phyloP scores from a whole-genome alignment of 257 asterid genomes.

The Coffea canephora region DNA sequence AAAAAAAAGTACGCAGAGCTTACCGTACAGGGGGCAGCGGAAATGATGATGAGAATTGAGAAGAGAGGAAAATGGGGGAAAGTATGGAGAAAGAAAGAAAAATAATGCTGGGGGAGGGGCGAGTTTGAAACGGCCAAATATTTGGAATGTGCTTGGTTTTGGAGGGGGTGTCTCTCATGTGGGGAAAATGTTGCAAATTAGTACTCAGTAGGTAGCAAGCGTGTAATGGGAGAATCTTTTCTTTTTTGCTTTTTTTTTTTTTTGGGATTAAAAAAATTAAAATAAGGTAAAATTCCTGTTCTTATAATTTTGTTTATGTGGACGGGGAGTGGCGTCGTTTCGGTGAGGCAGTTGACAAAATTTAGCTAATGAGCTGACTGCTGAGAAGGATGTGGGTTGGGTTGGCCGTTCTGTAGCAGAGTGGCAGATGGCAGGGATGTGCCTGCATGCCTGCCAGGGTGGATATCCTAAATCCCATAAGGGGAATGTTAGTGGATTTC shows the following conservation, averaged over 20 bases:
- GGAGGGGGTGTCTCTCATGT: not conserved
- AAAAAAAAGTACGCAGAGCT: not conserved
- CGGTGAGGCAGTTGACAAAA: not conserved
- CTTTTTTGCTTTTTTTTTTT: not conserved
- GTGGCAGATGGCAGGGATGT: slow-evolving; percentile 12
- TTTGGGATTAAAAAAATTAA: not conserved
- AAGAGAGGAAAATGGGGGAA: slow-evolving; percentile 15
- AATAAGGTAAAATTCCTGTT: not conserved
- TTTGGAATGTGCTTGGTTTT: not conserved
- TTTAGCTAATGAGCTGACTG: not conserved
- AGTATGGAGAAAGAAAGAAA: not conserved
- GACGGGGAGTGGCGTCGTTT: slow-evolving; percentile 14
- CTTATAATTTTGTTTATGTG: not conserved
- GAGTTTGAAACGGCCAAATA: slow-evolving; percentile 27
- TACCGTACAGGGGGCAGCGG: slow-evolving; percentile 35
- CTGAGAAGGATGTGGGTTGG: slow-evolving; percentile 13
- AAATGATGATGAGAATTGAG: not conserved
- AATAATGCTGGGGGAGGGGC: not conserved
- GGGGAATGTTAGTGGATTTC: slow-evolving; percentile 21
- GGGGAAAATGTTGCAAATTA: slow-evolving; percentile 21
- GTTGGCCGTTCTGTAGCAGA: slow-evolving; percentile 15
- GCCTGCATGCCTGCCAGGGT: not conserved
- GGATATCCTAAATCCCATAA: no score
- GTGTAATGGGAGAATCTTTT: not conserved
- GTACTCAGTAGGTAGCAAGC: not conserved